These are phyloP conservation scores for Fusarium proliferatum DNA, from an alignment of 2,329 filamentous ascomycete species.

Conservation along the genomic window DNA sequence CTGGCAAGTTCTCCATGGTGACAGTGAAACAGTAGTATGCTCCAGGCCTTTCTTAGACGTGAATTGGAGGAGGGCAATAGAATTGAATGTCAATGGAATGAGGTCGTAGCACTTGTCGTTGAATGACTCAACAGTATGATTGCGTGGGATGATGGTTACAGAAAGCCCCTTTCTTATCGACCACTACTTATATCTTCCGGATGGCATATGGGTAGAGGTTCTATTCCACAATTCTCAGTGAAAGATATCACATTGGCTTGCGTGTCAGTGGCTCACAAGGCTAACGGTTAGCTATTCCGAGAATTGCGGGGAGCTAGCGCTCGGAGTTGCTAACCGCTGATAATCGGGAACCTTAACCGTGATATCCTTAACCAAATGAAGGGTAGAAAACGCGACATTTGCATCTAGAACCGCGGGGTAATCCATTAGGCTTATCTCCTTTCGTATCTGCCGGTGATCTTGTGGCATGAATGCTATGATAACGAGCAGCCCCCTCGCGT, in stretches of 20 bases:
- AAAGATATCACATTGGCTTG: not conserved
- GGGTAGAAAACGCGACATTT: not conserved
- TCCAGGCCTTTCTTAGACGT: no score
- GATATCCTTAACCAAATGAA: not conserved
- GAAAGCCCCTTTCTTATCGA: not conserved
- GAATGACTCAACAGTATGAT: no score
- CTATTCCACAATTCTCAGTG: not conserved
- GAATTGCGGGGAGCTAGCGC: not conserved
- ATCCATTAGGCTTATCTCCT: not conserved
- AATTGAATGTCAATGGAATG: accelerated
- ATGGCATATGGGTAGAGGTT: accelerated
- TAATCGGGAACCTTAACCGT: constrained; percentile 1
- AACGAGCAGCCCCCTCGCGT: not conserved
- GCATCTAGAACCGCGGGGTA: constrained; percentile 8
- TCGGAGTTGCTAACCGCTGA: constrained; percentile 2
- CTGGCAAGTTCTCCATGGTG: not conserved
- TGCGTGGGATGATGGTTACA: not conserved
- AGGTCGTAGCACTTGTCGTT: not conserved
- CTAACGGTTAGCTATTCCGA: constrained; percentile 11
- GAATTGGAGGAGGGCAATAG: accelerated
- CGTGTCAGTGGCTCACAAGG: no score
- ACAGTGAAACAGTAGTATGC: accelerated
- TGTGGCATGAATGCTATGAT: not conserved
- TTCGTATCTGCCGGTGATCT: not conserved
- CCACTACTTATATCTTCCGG: not conserved